Percentiles rank a stretch among this genome's conserved stretches.
Conservation (phyloP, 176 grass and related monocot genomes). For the Alopecurus myosuroides region DNA sequence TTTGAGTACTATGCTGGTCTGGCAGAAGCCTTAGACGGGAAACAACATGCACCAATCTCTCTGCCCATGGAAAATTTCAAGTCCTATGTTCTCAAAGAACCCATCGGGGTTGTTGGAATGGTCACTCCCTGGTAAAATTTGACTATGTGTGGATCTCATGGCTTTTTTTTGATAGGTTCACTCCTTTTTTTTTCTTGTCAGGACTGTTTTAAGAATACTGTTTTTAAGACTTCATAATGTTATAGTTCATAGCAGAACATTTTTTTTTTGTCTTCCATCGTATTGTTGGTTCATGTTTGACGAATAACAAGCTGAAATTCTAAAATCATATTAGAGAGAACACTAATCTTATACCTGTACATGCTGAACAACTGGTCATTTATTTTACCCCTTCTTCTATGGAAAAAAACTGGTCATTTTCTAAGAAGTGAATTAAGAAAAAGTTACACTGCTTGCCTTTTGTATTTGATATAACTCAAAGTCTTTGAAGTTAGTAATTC, state of each 20-base stretch:
- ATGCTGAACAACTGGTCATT: not conserved
- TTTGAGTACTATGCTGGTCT: conserved; percentile 93
- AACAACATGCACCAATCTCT: conserved; percentile 65
- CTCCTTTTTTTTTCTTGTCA: not conserved
- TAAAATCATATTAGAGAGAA: not conserved
- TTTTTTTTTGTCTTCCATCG: not conserved
- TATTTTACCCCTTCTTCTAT: not conserved
- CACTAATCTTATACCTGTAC: not conserved
- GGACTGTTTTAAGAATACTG: too few relatives aligned
- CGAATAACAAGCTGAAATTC: not conserved
- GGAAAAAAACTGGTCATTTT: not conserved
- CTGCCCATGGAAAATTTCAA: conserved; percentile 88
- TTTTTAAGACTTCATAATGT: not conserved
- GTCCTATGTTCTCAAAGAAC: conserved; percentile 72
- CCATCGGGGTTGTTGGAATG: conserved; percentile 92
- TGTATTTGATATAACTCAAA: not conserved
- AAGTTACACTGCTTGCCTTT: conserved; percentile 5
- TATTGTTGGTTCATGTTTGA: not conserved
- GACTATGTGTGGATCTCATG: not conserved
- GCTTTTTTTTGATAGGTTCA: not conserved
- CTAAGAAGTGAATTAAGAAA: not conserved
- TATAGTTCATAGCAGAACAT: not conserved
- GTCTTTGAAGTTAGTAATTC: conserved; percentile 8
- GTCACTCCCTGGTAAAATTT: conserved; percentile 90
- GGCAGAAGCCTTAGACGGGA: conserved; percentile 74